Percentiles rank a stretch among this genome's conserved stretches.
These are phyloP conservation scores for Amaranthus palmeri DNA, from an alignment of 148 eudicot species.

Conservation along the genomic window DNA sequence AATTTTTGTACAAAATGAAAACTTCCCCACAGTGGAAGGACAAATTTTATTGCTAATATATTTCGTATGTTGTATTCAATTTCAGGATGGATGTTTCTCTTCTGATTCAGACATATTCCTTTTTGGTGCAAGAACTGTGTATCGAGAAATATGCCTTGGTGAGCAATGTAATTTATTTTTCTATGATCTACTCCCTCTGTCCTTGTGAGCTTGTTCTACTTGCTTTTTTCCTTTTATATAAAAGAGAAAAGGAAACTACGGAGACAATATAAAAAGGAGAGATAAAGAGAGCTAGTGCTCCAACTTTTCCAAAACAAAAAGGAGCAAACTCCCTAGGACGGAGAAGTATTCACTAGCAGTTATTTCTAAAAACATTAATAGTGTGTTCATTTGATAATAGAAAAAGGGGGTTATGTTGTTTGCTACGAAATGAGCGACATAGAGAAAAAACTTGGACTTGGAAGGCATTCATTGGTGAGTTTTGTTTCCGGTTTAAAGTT, in stretches of 20 bases:
- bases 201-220: too few species aligned
- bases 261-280: too few species aligned
- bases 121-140: constrained; percentile 98
- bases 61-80: constrained; percentile 12
- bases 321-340: too few species aligned
- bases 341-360: not conserved
- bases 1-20: not conserved
- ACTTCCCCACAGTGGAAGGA: not conserved
- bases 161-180: constrained; percentile 18
- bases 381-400: constrained; percentile 28
- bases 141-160: constrained; percentile 98
- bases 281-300: too few species aligned
- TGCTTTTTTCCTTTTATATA: too few species aligned
- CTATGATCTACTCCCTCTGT: not conserved
- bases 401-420: constrained; percentile 81
- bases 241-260: too few species aligned
- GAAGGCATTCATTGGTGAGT: constrained; percentile 79
- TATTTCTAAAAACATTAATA: constrained; percentile 8
- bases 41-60: not conserved
- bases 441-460: constrained; percentile 81
- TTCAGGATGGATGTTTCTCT: constrained; percentile 94
- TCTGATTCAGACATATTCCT: constrained; percentile 92
- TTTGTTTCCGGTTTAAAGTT: constrained; percentile 8
- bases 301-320: too few species aligned
- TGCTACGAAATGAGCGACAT: constrained; percentile 94